phyloP scores from a whole-genome alignment of 1,284 basidiomycete species.

The Fomes fomentarius region DNA sequence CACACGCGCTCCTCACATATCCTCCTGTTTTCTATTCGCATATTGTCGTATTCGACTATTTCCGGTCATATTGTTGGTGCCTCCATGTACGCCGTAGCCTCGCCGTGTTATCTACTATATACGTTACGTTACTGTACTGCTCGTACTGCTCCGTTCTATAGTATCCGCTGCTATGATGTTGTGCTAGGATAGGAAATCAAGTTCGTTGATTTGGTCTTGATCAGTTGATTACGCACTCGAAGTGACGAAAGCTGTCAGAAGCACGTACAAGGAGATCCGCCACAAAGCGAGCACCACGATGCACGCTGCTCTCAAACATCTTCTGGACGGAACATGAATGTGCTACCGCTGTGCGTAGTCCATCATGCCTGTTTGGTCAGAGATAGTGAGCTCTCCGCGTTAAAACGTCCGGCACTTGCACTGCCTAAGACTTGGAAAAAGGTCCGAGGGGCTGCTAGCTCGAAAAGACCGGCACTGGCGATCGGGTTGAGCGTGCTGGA shows the following conservation, averaged over 20 bases:
- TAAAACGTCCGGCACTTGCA: constrained; percentile 13
- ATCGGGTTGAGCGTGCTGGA: constrained; percentile 11
- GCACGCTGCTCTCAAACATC: constrained; percentile 23
- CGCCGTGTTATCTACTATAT: neutral
- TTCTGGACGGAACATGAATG: constrained; percentile 12
- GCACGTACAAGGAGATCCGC: constrained; percentile 19
- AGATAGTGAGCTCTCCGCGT: constrained; percentile 21
- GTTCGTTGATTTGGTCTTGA: constrained; percentile 15
- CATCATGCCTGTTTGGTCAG: constrained; percentile 16
- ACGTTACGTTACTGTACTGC: constrained; percentile 22
- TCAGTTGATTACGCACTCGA: constrained; percentile 16
- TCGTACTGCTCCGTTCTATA: constrained; percentile 17
- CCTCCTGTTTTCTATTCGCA: neutral
- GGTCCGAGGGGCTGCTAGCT: constrained; percentile 13
- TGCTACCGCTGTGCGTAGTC: constrained; percentile 10
- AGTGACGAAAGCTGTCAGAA: constrained; percentile 2
- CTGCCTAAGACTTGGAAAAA: constrained; percentile 7
- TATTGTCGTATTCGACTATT: constrained; percentile 4
- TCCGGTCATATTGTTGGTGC: neutral
- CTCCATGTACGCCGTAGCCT: neutral
- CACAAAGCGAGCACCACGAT: constrained; percentile 15
- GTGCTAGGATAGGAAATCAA: constrained; percentile 19
- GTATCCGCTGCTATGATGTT: constrained; percentile 17
- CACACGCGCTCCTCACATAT: neutral
- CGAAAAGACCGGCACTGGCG: constrained; percentile 6